phyloP scores from a whole-genome alignment of 768 basidiomycete species.

The Leccinellum rugosiceps region DNA sequence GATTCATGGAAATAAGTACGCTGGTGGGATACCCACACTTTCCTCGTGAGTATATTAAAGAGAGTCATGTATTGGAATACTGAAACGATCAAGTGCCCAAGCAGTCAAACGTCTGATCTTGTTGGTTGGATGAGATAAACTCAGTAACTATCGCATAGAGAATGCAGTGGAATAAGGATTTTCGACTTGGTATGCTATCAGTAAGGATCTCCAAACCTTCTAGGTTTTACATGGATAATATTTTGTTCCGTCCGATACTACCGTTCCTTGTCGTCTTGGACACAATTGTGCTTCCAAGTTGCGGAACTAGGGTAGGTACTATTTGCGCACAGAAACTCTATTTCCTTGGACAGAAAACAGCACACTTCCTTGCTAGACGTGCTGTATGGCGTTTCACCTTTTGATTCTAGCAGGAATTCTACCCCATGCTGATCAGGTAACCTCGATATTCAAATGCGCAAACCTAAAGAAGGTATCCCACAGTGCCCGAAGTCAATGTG shows the following conservation, averaged over 20 bases:
- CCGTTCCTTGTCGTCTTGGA: neutral
- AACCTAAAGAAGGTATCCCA: neutral
- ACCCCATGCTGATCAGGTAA: neutral
- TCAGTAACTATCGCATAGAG: too few species aligned
- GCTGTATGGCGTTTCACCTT: conserved; percentile 1
- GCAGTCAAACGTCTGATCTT: neutral
- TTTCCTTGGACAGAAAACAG: conserved; percentile 1
- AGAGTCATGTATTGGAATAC: neutral
- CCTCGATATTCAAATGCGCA: conserved; percentile 9
- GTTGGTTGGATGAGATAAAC: too few species aligned
- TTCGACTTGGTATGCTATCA: neutral
- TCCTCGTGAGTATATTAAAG: conserved; percentile 4
- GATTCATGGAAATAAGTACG: neutral
- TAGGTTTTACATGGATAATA: neutral
- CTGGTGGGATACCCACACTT: neutral
- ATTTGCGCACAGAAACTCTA: neutral
- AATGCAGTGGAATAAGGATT: neutral
- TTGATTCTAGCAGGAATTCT: neutral
- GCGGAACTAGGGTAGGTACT: neutral
- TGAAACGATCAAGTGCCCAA: neutral
- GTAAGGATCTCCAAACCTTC: neutral
- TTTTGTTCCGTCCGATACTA: conserved; percentile 4
- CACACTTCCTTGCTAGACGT: neutral
- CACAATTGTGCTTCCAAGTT: neutral
- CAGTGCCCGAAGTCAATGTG: neutral